Conservation (phyloP, 495 filamentous ascomycete species). For the Aspergillus bridgeri region DNA sequence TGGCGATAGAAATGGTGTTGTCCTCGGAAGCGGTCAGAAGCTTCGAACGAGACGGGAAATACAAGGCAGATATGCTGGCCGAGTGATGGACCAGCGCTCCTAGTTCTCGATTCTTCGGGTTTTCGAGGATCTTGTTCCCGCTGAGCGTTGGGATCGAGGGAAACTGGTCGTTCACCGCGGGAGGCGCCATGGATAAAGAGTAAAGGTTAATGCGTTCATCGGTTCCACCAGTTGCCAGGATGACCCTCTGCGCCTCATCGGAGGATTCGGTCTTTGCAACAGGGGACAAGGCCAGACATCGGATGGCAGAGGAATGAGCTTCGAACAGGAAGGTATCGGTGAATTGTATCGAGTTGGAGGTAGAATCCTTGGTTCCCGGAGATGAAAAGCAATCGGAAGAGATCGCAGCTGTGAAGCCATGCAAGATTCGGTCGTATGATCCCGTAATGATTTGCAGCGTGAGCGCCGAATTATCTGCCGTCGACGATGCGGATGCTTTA, state of each 20-base stretch:
- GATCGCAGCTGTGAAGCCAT: slow-evolving; percentile 81
- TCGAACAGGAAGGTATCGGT: slow-evolving; percentile 94
- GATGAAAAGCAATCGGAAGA: slow-evolving; percentile 30
- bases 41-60: slow-evolving; percentile 84
- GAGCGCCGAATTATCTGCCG: slow-evolving; percentile 31
- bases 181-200: slow-evolving; percentile 72
- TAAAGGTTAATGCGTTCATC: slow-evolving; percentile 96
- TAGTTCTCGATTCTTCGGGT: slow-evolving; percentile 81
- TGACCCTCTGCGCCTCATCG: slow-evolving; percentile 62
- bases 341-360: slow-evolving; percentile 56
- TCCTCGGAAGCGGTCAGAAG: slow-evolving; percentile 82
- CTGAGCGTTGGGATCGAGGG: slow-evolving; percentile 56
- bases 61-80: slow-evolving; percentile 69
- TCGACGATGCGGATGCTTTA: slow-evolving; percentile 13
- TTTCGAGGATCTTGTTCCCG: slow-evolving; percentile 69
- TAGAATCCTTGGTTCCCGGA: slow-evolving; percentile 15
- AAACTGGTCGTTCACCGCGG: slow-evolving; percentile 41
- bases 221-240: slow-evolving; percentile 83
- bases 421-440: slow-evolving; percentile 90
- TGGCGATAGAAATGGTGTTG: slow-evolving; percentile 79
- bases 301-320: slow-evolving; percentile 85
- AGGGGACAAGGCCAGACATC: slow-evolving; percentile 84
- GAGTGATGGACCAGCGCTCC: slow-evolving; percentile 84
- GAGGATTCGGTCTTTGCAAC: slow-evolving; percentile 54
- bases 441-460: slow-evolving; percentile 87